phyloP scores from a whole-genome alignment of 2,329 filamentous ascomycete species.

The Penicillium palitans region DNA sequence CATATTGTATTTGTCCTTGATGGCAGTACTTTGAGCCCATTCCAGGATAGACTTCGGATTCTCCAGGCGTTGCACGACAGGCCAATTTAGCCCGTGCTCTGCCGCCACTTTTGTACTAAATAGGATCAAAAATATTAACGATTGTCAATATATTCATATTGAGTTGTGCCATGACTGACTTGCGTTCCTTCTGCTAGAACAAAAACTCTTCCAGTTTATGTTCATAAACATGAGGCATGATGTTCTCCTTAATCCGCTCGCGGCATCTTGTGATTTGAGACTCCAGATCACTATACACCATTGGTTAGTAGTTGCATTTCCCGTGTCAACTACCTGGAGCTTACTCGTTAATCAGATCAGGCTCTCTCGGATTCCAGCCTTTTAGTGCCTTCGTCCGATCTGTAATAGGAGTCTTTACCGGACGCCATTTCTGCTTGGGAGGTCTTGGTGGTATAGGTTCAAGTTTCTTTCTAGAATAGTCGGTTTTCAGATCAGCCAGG shows the following conservation, averaged over 20 bases:
- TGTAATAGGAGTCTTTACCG: not conserved
- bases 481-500: not conserved
- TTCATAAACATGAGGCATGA: not conserved
- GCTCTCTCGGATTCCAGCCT: not conserved
- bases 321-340: not conserved
- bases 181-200: not conserved
- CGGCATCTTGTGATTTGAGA: conserved; percentile 1
- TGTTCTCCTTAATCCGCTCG: not conserved
- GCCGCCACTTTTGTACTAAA: not conserved
- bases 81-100: not conserved
- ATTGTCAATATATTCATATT: not conserved
- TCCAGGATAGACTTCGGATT: not conserved
- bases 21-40: not conserved
- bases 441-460: not conserved
- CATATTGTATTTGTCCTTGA: not conserved
- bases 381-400: not conserved
- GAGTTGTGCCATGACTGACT: not conserved
- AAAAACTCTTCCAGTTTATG: not conserved
- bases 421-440: not conserved
- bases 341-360: not conserved
- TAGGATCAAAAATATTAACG: not conserved
- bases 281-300: not conserved
- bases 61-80: not conserved
- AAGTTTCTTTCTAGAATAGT: not conserved
- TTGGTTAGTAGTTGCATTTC: not conserved